These are phyloP conservation scores for Stagonosporopsis vannaccii DNA, from an alignment of 2,329 filamentous ascomycete species.

Conservation along the genomic window DNA sequence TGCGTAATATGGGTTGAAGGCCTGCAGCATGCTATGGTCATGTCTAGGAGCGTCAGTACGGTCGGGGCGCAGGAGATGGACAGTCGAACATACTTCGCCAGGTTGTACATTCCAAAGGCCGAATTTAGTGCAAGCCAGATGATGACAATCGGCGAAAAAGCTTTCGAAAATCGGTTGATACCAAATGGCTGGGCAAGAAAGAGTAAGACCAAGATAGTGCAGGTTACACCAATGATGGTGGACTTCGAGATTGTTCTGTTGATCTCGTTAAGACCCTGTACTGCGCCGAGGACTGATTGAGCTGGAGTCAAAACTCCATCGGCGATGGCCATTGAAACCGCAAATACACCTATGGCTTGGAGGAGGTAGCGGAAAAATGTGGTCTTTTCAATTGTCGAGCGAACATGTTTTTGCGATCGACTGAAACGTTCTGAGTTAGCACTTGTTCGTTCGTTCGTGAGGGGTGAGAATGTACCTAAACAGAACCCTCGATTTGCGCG, in stretches of 20 bases:
- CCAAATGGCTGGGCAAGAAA: constrained; percentile 72
- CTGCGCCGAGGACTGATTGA: constrained; percentile 73
- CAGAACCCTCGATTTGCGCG: constrained; percentile 49
- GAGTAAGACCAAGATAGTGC: constrained; percentile 69
- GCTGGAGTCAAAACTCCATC: constrained; percentile 74
- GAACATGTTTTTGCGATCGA: constrained; percentile 60
- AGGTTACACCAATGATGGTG: constrained; percentile 69
- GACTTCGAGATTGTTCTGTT: constrained; percentile 62
- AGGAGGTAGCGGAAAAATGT: constrained; percentile 60
- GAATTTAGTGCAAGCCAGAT: constrained; percentile 72
- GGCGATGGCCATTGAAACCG: constrained; percentile 72
- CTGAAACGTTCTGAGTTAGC: constrained; percentile 49
- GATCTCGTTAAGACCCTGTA: constrained; percentile 69
- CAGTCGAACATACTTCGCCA: constrained; percentile 28
- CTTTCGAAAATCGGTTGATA: constrained; percentile 64
- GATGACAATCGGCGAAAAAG: constrained; percentile 72
- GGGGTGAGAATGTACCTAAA: background rate
- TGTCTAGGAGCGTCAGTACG: constrained; percentile 41
- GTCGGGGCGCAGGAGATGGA: too few relatives aligned
- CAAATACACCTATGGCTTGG: constrained; percentile 69
- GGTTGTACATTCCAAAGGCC: constrained; percentile 66
- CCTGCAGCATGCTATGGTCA: constrained; percentile 60
- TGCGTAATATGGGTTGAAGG: constrained; percentile 64
- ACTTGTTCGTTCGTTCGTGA: constrained; percentile 57
- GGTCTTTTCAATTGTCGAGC: constrained; percentile 66